These are phyloP conservation scores for Cladosporium sp. DNA, from an alignment of 2,329 filamentous ascomycete species.

Conservation along the genomic window DNA sequence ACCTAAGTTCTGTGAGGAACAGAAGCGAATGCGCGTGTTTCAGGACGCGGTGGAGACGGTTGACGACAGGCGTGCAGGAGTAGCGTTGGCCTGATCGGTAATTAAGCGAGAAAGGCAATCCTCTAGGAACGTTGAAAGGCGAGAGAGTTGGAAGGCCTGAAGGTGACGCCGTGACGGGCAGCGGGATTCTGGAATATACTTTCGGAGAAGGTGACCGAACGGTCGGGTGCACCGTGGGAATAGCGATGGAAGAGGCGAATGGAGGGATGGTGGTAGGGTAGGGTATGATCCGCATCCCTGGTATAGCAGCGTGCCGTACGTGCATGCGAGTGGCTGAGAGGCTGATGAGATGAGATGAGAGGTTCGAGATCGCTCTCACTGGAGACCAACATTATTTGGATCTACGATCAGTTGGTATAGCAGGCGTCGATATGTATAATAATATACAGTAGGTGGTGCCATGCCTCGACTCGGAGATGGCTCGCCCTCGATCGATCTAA, in stretches of 20 bases:
- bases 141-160: not conserved
- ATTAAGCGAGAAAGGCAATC: conserved; percentile 9
- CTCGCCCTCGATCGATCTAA: not conserved
- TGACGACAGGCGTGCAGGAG: conserved; percentile 2
- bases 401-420: not conserved
- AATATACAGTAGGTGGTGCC: not conserved
- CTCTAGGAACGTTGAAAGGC: not conserved
- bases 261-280: not conserved
- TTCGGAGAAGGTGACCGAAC: not conserved
- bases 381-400: not conserved
- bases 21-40: conserved; percentile 4
- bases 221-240: not conserved
- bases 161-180: not conserved
- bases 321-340: not conserved
- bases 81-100: conserved; percentile 6
- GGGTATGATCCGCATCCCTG: not conserved
- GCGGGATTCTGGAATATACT: not conserved
- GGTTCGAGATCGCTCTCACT: not conserved
- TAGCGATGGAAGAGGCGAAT: not conserved
- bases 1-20: not conserved
- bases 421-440: not conserved
- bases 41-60: not conserved
- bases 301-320: not conserved
- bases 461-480: conserved; percentile 7
- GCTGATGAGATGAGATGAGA: not conserved